A percentile compares a stretch with the other conserved stretches of the same genome.
These are phyloP conservation scores for Umbelopsis vinacea DNA, from an alignment of 192 early-diverging fungal genomes.

Conservation along the genomic window DNA sequence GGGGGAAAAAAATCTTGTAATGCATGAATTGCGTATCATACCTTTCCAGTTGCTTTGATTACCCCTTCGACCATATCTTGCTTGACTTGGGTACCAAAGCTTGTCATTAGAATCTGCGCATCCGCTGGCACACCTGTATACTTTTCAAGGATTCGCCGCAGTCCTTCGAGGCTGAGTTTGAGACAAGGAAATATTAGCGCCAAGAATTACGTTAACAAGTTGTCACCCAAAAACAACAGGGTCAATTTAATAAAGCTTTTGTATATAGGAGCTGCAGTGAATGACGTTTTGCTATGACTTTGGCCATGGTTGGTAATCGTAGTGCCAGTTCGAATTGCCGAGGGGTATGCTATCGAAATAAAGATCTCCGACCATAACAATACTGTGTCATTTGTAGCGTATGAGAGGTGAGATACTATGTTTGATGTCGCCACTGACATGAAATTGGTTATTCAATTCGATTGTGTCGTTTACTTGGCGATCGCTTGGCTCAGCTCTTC, in stretches of 20 bases:
- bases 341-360: neutral
- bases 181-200: constrained; percentile 3
- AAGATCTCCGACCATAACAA: constrained; percentile 3
- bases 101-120: constrained; percentile 61
- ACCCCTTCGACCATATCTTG: constrained; percentile 49
- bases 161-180: constrained; percentile 32
- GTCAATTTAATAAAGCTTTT: no score
- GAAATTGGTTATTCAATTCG: neutral
- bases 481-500: neutral
- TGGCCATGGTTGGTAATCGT: neutral
- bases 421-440: no score
- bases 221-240: neutral
- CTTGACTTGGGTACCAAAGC: constrained; percentile 52
- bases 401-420: no score
- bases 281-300: no score
- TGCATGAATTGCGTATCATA: constrained; percentile 28
- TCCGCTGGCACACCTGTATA: constrained; percentile 45
- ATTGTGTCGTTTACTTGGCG: neutral
- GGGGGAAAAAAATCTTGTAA: neutral
- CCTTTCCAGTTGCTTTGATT: constrained; percentile 47
- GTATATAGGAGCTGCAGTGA: no score
- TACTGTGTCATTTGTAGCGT: no score
- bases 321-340: neutral
- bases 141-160: constrained; percentile 44
- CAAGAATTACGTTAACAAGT: neutral